Evolutionary conservation across 1,284 basidiomycete species (phyloP), one percentile per base, ranked within the genome.

Genomic region (Sanghuangporus baumii): DNA sequence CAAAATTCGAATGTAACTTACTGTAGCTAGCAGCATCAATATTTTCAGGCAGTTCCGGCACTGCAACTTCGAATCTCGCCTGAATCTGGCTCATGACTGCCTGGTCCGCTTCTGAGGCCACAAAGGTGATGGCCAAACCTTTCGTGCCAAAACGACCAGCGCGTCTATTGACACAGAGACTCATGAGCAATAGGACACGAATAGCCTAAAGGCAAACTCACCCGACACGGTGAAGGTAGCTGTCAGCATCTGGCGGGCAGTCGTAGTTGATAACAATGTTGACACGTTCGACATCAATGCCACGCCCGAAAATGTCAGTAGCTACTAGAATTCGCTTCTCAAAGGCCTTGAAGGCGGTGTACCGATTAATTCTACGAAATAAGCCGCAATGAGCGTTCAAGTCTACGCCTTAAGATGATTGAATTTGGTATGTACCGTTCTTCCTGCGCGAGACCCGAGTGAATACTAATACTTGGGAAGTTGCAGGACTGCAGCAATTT

Each of bases 121-220:
- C 93, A 74, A 97, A 99, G 9, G 95, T 96, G 75, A 99, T 95
- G n/a, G 96, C 96, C 46, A 99, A 86, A 85, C 97, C 97, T 78
- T 99, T 99, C 52, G 97, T 99, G 68, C 97, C 97, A 77, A 99
- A 99, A 70, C 97, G 93, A 69, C 97, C 97, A 67, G 97, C 97
- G 83, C 97, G 96, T 69, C 89, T 91, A 23, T 48, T 20, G 38
- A 41, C 14, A 34, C 23, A 26, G 14, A 6, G 31, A 54, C 16
- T 6, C 34, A 20, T 54, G 40, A 54, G 9, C 50, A 43, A 61
- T 23, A 11, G 14, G 14, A 9, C 20, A 9, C 20, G n/a, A 16
- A 18, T n/a, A 54, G 26, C 31, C 20, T 26, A 6, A 26, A 23
- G 50, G 40, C 3, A 38, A 2, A 46, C 86, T 60, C 71, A 91